Evolutionary conservation across 345 rosid genomes (phyloP).

Genomic region (Durio zibethinus): DNA sequence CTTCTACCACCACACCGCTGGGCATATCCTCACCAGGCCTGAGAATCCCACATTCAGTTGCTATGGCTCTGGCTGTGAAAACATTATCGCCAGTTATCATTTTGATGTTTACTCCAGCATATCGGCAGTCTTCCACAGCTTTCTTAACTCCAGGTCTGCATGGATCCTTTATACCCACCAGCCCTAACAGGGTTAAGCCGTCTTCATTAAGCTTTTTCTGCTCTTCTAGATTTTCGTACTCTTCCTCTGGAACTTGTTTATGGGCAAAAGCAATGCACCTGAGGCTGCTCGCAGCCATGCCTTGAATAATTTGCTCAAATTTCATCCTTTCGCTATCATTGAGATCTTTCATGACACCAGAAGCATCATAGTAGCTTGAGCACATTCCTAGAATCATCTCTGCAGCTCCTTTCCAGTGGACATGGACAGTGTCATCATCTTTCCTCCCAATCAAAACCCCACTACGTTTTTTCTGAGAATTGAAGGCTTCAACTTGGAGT

Average conservation of each 20-base stretch:
- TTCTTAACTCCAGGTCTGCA: slow-evolving; percentile 57
- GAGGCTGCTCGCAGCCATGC: slow-evolving; percentile 68
- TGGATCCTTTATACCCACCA: slow-evolving; percentile 78
- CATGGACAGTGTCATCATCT: slow-evolving; percentile 31
- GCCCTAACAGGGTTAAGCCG: slow-evolving; percentile 46
- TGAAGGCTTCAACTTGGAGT: slow-evolving; percentile 65
- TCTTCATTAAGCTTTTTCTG: slow-evolving; percentile 40
- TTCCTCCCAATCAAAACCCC: slow-evolving; percentile 48
- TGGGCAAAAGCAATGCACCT: slow-evolving; percentile 77
- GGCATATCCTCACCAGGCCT: slow-evolving; percentile 28
- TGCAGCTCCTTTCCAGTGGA: slow-evolving; percentile 85
- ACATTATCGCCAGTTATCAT: slow-evolving; percentile 83
- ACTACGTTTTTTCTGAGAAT: slow-evolving; percentile 69
- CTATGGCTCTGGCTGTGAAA: slow-evolving; percentile 78
- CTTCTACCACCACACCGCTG: slow-evolving; percentile 50
- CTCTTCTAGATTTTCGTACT: slow-evolving; percentile 5
- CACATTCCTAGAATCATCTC: slow-evolving; percentile 73
- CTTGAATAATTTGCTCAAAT: slow-evolving; percentile 51
- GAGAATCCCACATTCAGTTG: slow-evolving; percentile 70
- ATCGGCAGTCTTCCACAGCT: slow-evolving; percentile 61
- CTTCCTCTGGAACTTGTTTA: slow-evolving; percentile 24
- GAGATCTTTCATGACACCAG: slow-evolving; percentile 37
- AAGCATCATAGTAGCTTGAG: slow-evolving; percentile 48
- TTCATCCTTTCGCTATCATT: slow-evolving; percentile 24
- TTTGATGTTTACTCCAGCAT: slow-evolving; percentile 66